Evolutionary conservation across 495 filamentous ascomycete species (phyloP), one percentile per base, ranked within the genome.

Genomic region (Elasticomyces elasticus): DNA sequence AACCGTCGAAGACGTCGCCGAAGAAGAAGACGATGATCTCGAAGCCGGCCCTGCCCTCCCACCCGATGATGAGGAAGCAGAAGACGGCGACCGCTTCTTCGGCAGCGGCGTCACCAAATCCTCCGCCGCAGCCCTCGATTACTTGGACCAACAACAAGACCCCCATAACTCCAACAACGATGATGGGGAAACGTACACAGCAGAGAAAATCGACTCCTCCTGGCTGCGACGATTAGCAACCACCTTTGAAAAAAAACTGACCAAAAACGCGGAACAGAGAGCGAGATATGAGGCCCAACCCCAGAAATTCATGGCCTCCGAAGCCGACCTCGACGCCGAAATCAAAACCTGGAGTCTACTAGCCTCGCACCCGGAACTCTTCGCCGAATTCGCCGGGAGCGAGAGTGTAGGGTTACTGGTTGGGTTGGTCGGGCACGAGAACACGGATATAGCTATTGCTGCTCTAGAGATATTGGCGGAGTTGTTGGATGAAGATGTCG

Each of bases 391-490:
- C 62, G 79, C 82, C 13, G 83, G 82, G 49, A 66, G 94, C 49
- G 92, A 89, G 25, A 85, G 83, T 54, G 82, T 83, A 0, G 81
- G 69, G 0, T 86, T 83, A 17, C 69, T 99, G 51, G 86, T 95
- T 0, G 77, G 81, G 0, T 67, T 99, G 46, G 70, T 99, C 24
- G 83, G 91, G 6, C 92, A 97, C 64, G 92, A 99, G 62, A 99
- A 99, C 68, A 87, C 90, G 1, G 92, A 99, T 68, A 94, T 99
- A 58, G 89, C 92, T 6, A 95, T 96, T 57, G 87, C 84, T 62
- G 85, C 83, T 0, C 81, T 96, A 5, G 88, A 97, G 66, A 89
- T 95, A 37, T 82, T 99, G 49, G 80, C 79, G 54, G 92, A 99
- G 74, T 70, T 99, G 58, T 95, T 88, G 17, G 92, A 95, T 64